Evolutionary conservation across 192 early-diverging fungal species (phyloP).

Genomic region (Coemansia sp.): DNA sequence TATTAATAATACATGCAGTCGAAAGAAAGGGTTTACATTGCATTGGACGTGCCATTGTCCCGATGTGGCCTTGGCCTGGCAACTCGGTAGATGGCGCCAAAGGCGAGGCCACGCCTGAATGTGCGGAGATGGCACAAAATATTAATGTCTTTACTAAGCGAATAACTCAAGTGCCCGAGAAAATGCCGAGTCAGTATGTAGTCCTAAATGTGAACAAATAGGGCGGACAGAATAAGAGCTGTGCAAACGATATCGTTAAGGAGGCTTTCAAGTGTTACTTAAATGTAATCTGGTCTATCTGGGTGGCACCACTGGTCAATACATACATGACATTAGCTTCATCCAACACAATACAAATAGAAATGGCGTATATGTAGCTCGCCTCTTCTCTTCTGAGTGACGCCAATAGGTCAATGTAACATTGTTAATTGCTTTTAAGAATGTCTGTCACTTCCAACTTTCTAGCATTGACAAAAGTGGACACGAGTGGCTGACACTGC

Average conservation of each 20-base stretch:
- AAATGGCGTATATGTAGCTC: neutral
- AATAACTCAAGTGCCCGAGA: neutral
- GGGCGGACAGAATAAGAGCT: neutral
- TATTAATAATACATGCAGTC: neutral
- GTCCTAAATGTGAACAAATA: neutral
- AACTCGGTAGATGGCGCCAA: neutral
- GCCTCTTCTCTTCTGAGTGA: neutral
- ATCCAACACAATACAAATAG: neutral
- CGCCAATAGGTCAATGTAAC: neutral
- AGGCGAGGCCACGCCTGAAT: neutral
- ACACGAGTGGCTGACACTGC: neutral
- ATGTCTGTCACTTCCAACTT: neutral
- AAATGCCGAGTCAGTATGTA: neutral
- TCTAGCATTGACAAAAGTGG: neutral
- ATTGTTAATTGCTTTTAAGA: neutral
- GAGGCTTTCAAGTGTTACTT: neutral
- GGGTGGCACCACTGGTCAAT: constrained; percentile 5
- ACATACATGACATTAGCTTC: neutral
- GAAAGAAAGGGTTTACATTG: neutral
- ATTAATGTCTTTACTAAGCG: too few species aligned
- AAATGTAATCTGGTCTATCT: neutral
- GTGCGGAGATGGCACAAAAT: neutral
- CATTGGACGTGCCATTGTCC: neutral
- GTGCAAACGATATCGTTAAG: neutral
- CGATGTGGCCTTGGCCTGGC: neutral